phyloP scores from a whole-genome alignment of 164 flowering plant species.

The Houttuynia cordata region DNA sequence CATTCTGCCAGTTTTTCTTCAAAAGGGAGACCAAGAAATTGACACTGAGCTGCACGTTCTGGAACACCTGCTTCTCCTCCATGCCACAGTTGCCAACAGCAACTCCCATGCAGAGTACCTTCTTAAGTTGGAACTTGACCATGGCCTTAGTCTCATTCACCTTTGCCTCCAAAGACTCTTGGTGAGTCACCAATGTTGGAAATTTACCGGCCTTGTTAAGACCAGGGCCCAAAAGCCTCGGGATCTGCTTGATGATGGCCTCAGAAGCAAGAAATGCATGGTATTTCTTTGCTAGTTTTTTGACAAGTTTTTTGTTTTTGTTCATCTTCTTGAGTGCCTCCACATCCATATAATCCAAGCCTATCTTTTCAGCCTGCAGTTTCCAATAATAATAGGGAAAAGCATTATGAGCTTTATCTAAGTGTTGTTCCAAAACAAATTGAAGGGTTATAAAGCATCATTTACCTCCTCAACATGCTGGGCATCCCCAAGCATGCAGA shows the following conservation, averaged over 20 bases:
- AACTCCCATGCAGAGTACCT: slow-evolving; percentile 16
- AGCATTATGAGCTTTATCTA: neutral
- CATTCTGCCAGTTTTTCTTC: slow-evolving; percentile 18
- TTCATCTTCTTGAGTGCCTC: slow-evolving; percentile 14
- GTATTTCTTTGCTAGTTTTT: slow-evolving; percentile 14
- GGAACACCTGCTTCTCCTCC: slow-evolving; percentile 15
- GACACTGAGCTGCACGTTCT: slow-evolving; percentile 15
- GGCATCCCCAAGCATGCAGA: slow-evolving; percentile 20
- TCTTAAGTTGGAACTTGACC: slow-evolving; percentile 17
- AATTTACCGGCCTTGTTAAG: slow-evolving; percentile 14
- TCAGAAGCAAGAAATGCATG: slow-evolving; percentile 17
- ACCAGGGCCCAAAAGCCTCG: slow-evolving; percentile 15
- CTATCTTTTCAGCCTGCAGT: slow-evolving; percentile 11
- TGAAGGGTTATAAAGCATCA: neutral
- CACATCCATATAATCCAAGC: slow-evolving; percentile 14
- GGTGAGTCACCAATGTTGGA: slow-evolving; percentile 12
- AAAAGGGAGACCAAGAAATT: slow-evolving; percentile 14
- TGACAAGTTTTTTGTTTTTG: slow-evolving; percentile 15
- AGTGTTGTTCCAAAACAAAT: neutral
- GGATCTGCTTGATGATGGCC: slow-evolving; percentile 13
- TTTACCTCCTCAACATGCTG: slow-evolving; percentile 16
- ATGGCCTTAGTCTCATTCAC: slow-evolving; percentile 17
- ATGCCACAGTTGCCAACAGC: slow-evolving; percentile 14
- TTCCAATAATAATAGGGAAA: neutral
- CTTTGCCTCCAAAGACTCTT: slow-evolving; percentile 11